Percentiles rank a stretch among this genome's conserved stretches.
Conservation (phyloP, 2,329 filamentous ascomycete genomes). For the Fusarium sp. region DNA sequence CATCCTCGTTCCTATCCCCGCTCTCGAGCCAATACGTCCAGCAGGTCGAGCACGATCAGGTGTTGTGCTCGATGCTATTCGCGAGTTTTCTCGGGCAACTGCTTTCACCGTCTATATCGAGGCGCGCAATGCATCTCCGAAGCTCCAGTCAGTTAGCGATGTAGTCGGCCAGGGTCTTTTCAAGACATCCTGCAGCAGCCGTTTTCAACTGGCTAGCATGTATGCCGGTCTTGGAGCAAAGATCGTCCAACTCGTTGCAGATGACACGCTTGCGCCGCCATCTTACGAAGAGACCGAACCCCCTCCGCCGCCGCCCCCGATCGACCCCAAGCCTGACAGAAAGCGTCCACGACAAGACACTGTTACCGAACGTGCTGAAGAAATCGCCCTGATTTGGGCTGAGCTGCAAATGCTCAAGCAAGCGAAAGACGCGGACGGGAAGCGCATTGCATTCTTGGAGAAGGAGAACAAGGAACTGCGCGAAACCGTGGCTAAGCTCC, state of each 20-base stretch:
- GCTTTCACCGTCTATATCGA: constrained; percentile 18
- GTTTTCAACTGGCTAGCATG: constrained; percentile 20
- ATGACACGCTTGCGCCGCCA: background rate
- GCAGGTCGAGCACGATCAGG: constrained; percentile 11
- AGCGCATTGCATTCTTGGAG: background rate
- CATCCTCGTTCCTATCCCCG: background rate
- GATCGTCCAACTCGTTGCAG: background rate
- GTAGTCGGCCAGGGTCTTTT: background rate
- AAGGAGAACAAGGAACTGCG: background rate
- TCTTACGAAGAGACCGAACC: constrained; percentile 1
- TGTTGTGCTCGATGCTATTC: constrained; percentile 20
- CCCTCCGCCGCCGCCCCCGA: background rate
- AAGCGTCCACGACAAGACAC: constrained; percentile 10
- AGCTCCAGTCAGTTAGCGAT: constrained; percentile 11
- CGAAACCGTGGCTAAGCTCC: background rate
- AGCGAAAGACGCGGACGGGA: background rate
- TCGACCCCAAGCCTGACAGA: background rate
- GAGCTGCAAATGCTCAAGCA: background rate
- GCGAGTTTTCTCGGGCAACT: constrained; percentile 6
- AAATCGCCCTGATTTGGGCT: background rate
- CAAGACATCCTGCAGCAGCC: background rate
- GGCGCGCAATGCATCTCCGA: background rate
- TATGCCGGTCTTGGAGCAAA: constrained; percentile 20
- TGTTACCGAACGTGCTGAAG: background rate
- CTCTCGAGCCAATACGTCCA: constrained; percentile 6